Evolutionary conservation across 2,329 filamentous ascomycete genomes (phyloP).

Genomic region (Cladosporium sp.): DNA sequence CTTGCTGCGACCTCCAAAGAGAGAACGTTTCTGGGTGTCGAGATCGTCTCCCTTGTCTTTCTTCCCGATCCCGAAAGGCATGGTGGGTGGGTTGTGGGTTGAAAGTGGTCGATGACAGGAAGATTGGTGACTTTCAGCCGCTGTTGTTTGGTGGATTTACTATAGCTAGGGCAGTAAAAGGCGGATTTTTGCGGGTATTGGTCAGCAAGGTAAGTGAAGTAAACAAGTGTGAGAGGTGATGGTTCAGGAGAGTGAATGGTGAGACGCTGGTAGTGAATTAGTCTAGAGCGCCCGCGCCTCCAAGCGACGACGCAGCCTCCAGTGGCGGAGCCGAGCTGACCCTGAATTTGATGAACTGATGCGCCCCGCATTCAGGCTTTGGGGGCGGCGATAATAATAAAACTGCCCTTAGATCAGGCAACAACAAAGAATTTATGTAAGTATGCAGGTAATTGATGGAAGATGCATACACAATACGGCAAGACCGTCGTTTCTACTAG

Average conservation of each 20-base stretch:
- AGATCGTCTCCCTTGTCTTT: slow-evolving; percentile 50
- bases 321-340: neutral
- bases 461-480: no score
- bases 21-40: slow-evolving; percentile 49
- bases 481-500: no score
- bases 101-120: neutral
- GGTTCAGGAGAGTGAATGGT: slow-evolving; percentile 9
- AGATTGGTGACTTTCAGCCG: no score
- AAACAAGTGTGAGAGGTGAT: slow-evolving; percentile 1
- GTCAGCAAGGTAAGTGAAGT: neutral
- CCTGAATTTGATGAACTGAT: neutral
- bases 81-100: slow-evolving; percentile 16
- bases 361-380: slow-evolving; percentile 3
- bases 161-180: neutral
- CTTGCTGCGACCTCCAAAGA: slow-evolving; percentile 55
- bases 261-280: slow-evolving; percentile 1
- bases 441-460: no score
- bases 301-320: neutral
- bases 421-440: no score
- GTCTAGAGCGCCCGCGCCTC: neutral
- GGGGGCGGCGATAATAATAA: no score
- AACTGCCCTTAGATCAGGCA: neutral
- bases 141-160: neutral
- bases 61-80: slow-evolving; percentile 46
- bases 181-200: neutral